Conservation (phyloP, 2,329 filamentous ascomycete genomes). For the Fusarium compactum region DNA sequence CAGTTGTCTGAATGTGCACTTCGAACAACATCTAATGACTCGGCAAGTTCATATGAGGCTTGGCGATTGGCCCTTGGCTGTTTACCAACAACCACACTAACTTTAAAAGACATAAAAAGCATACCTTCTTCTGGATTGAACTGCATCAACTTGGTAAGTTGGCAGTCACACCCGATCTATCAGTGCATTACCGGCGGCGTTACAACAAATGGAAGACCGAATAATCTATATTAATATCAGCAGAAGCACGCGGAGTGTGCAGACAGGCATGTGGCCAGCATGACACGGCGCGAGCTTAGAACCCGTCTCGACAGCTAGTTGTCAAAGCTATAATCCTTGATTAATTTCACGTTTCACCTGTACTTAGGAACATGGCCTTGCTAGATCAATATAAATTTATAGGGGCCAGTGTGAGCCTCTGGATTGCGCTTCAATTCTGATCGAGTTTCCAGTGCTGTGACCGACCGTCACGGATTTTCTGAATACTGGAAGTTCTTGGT, state of each 20-base stretch:
- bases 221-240: conserved; percentile 43
- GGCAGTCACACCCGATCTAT: conserved; percentile 26
- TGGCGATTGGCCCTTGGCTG: conserved; percentile 16
- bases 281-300: conserved; percentile 9
- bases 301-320: conserved; percentile 1
- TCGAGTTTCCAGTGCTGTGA: neutral
- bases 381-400: conserved; percentile 50
- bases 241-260: conserved; percentile 24
- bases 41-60: conserved; percentile 35
- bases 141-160: conserved; percentile 35
- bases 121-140: conserved; percentile 20
- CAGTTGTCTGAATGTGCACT: conserved; percentile 8
- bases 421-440: neutral
- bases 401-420: conserved; percentile 23
- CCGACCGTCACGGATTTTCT: neutral
- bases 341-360: conserved; percentile 39
- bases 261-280: conserved; percentile 11
- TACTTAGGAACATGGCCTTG: conserved; percentile 48
- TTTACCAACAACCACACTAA: conserved; percentile 34
- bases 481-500: neutral
- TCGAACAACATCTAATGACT: conserved; percentile 14
- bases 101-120: conserved; percentile 26
- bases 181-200: conserved; percentile 33
- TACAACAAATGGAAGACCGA: conserved; percentile 32
- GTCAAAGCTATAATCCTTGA: conserved; percentile 11